A percentile compares a stretch with the other conserved stretches of the same genome.
Conservation (phyloP, 176 grass and related monocot genomes). For the Triticum turgidum region DNA sequence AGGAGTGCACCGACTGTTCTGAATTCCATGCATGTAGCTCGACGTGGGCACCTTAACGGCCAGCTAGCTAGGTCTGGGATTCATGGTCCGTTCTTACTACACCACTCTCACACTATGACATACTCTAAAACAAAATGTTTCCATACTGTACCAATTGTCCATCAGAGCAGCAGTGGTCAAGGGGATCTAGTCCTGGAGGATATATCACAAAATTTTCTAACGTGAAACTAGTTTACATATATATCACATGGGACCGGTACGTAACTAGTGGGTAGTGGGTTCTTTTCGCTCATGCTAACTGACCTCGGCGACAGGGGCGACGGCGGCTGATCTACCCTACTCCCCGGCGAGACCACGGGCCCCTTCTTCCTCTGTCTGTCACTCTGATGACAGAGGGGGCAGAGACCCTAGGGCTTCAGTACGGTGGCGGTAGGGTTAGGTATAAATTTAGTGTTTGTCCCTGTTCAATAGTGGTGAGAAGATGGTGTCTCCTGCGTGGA, state of each 20-base stretch:
- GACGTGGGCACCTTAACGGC: constrained; percentile 31
- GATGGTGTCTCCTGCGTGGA: no score
- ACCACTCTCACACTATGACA: neutral
- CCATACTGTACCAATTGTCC: neutral
- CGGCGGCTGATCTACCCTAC: no score
- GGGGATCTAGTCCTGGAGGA: neutral
- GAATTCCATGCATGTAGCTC: constrained; percentile 17
- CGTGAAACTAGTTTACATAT: neutral
- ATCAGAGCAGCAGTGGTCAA: neutral
- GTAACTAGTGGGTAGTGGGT: neutral
- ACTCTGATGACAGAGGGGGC: no score
- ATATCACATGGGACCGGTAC: neutral
- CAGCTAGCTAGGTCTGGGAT: neutral
- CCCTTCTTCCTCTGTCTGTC: no score
- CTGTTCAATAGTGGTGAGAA: no score
- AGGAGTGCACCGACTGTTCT: constrained; percentile 26
- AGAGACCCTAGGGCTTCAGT: no score
- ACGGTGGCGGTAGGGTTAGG: no score
- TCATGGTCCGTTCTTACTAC: neutral
- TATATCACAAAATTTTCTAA: neutral
- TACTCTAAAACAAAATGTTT: neutral
- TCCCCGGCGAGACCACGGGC: no score
- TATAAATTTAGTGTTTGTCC: no score
- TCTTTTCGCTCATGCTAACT: no score
- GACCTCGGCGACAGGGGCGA: no score